A percentile compares a stretch with the other conserved stretches of the same genome.
These are phyloP conservation scores for Sugiyamaella mastotermitis DNA, from an alignment of 805 yeast species.

Conservation along the genomic window DNA sequence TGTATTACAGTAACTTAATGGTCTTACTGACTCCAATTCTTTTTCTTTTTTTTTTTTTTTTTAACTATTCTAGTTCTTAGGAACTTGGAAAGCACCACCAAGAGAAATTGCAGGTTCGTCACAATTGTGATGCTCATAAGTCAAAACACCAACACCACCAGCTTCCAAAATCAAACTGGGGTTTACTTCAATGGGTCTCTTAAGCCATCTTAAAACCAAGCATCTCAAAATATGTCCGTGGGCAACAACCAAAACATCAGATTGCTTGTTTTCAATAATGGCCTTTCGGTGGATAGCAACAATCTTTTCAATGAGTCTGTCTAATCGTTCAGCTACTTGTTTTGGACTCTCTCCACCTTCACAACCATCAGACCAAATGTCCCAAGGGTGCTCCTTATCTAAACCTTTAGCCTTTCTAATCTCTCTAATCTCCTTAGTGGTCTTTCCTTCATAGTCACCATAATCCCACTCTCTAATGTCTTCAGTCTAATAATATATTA, in stretches of 20 bases:
- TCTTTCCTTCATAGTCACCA: constrained; percentile 88
- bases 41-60: too few relatives aligned
- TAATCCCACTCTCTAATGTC: constrained; percentile 93
- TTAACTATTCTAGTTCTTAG: too few relatives aligned
- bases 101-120: constrained; percentile 82
- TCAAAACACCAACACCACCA: constrained; percentile 89
- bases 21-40: too few relatives aligned
- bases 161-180: constrained; percentile 87
- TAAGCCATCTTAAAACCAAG: constrained; percentile 85
- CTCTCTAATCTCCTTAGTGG: constrained; percentile 59
- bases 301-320: constrained; percentile 60
- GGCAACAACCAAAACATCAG: constrained; percentile 79
- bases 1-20: too few relatives aligned
- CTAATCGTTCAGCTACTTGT: constrained; percentile 67
- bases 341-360: constrained; percentile 75
- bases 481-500: constrained; percentile 42
- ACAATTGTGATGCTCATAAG: constrained; percentile 79
- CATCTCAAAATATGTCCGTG: constrained; percentile 93
- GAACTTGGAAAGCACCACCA: constrained; percentile 78
- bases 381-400: constrained; percentile 49
- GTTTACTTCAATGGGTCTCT: constrained; percentile 48
- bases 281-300: constrained; percentile 39
- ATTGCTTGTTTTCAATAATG: constrained; percentile 35
- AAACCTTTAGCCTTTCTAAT: constrained; percentile 57
- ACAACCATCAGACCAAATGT: constrained; percentile 89